These are phyloP conservation scores for Aspergillus neotritici DNA, from an alignment of 2,329 filamentous ascomycete species.

Conservation along the genomic window DNA sequence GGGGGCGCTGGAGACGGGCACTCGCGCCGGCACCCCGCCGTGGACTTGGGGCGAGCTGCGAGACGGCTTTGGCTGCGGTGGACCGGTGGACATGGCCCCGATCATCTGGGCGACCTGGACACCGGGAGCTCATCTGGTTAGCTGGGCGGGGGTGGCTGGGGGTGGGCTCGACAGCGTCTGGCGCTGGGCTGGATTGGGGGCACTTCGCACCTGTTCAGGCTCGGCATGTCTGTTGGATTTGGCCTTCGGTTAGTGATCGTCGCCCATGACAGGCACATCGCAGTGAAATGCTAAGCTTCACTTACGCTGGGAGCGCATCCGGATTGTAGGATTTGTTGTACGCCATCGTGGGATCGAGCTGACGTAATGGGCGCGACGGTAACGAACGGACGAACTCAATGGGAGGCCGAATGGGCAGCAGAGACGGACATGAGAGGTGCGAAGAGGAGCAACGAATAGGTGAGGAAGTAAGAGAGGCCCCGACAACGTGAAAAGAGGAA, in stretches of 20 bases:
- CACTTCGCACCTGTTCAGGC: conserved; percentile 58
- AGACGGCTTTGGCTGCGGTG: conserved; percentile 25
- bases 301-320: conserved; percentile 87
- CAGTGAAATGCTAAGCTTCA: conserved; percentile 9
- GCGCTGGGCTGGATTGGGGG: neutral
- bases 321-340: conserved; percentile 93
- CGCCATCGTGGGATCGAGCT: conserved; percentile 59
- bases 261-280: neutral
- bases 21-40: conserved; percentile 22
- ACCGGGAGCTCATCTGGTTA: conserved; percentile 1
- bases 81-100: conserved; percentile 27
- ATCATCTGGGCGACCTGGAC: conserved; percentile 44
- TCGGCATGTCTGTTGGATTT: conserved; percentile 59
- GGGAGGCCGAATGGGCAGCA: conserved; percentile 1
- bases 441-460: neutral
- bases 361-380: conserved; percentile 19
- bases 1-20: conserved; percentile 21
- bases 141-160: conserved; percentile 4
- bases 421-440: conserved; percentile 3
- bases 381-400: neutral
- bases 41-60: conserved; percentile 21
- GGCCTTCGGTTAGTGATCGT: conserved; percentile 13
- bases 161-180: neutral
- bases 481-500: neutral
- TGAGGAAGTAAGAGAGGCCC: conserved; percentile 4